Evolutionary conservation across 352 stramenopile genomes (phyloP), one percentile per base, ranked within the genome.

Genomic region (Pythium phragmitis): DNA sequence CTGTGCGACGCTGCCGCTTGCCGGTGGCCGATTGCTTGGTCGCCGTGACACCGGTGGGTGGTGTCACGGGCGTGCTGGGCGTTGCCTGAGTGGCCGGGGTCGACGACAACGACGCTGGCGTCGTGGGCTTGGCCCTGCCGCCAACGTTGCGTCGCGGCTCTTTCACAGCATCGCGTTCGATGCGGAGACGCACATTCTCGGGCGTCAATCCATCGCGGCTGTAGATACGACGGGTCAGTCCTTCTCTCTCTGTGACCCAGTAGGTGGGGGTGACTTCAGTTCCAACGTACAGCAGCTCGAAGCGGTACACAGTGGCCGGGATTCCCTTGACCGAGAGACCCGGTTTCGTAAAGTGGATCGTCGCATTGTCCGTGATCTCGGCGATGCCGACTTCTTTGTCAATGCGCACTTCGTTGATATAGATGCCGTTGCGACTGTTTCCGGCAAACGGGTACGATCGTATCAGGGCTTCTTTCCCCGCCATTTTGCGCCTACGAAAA

Each of bases 261-360:
- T 42, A 2, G 26, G 26, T 30, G 26, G 26, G 11, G 34, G 34
- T 19, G 39, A 46, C 13, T 46, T 21, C 9, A 50, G 26, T 50
- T 5, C 7, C 43, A 39, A 80, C 85, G 66, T 72, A 82, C 64
- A 93, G 52, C 13, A 89, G 63, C 66, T 93, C 82, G 60, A 89
- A 86, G 62, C 82, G 85, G 69, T 79, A 93, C 14, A 77, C 70
- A 43, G 72, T 79, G 0, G 82, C 77, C 26, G 63, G 56, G 39
- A 85, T 14, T 75, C 59, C 65, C 74, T 68, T 37, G 12, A 66
- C 60, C 33, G 68, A 65, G 13, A 79, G 59, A 12, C 80, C 82
- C 45, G 84, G 84, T 23, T 77, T 86, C 5, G 82, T 89, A 36
- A 93, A 90, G 58, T 93, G 84, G 26, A 93, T 60, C 1, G 80